phyloP scores from a whole-genome alignment of 164 flowering plant genomes.

The Akebia trifoliata region DNA sequence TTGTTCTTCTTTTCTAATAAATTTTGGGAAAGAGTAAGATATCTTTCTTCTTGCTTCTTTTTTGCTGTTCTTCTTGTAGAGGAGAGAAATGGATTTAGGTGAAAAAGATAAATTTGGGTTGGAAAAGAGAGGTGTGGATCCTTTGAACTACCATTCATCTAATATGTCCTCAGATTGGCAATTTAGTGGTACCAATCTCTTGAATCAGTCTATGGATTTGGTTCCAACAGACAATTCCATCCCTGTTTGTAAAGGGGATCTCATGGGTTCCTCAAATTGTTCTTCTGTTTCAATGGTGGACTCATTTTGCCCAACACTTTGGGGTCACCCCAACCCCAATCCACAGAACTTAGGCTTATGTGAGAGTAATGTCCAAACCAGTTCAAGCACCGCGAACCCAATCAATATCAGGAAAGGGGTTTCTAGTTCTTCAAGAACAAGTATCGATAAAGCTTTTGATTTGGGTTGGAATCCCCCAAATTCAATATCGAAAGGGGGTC shows the following conservation, averaged over 20 bases:
- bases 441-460: slow-evolving; percentile 23
- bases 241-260: slow-evolving; percentile 48
- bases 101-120: slow-evolving; percentile 39
- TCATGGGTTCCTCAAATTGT: slow-evolving; percentile 38
- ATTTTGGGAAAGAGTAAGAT: slow-evolving; percentile 7
- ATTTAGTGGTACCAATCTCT: slow-evolving; percentile 29
- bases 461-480: slow-evolving; percentile 45
- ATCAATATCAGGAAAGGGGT: slow-evolving; percentile 28
- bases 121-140: slow-evolving; percentile 41
- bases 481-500: slow-evolving; percentile 44
- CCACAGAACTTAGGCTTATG: slow-evolving; percentile 40
- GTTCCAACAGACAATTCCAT: slow-evolving; percentile 28
- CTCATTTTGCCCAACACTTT: slow-evolving; percentile 41
- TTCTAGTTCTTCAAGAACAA: slow-evolving; percentile 27
- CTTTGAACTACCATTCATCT: slow-evolving; percentile 32
- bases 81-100: slow-evolving; percentile 43
- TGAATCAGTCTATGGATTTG: slow-evolving; percentile 35
- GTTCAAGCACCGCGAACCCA: slow-evolving; percentile 27
- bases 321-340: slow-evolving; percentile 43
- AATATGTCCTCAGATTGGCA: slow-evolving; percentile 53
- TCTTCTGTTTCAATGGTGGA: slow-evolving; percentile 60
- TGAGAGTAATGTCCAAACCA: slow-evolving; percentile 32
- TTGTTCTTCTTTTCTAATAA: slow-evolving; percentile 3
- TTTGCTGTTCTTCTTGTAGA: slow-evolving; percentile 5
- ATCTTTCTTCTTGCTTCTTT: slow-evolving; percentile 12